Conservation (phyloP, 148 eudicot species). For the Salicornia ramosissima region DNA sequence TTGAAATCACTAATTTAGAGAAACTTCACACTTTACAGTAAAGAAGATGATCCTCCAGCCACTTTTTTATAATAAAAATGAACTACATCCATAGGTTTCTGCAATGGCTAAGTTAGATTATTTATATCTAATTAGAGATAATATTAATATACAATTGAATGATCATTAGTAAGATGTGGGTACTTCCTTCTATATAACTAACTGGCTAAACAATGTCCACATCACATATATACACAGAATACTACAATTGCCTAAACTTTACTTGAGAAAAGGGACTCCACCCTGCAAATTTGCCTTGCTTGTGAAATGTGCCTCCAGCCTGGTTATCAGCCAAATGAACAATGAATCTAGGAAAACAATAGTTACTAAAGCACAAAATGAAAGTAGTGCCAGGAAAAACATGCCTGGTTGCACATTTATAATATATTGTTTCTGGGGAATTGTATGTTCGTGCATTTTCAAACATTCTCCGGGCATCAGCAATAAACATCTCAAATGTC, state of each 20-base stretch:
- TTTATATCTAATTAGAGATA: background rate
- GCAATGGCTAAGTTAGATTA: background rate
- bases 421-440: constrained; percentile 88
- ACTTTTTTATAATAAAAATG: too few species aligned
- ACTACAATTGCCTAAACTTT: constrained; percentile 48
- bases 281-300: constrained; percentile 44
- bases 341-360: background rate
- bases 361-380: background rate
- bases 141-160: background rate
- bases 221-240: constrained; percentile 1
- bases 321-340: constrained; percentile 14
- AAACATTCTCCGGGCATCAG: constrained; percentile 87
- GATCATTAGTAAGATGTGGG: background rate
- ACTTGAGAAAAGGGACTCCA: constrained; percentile 56
- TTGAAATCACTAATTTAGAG: too few species aligned
- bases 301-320: constrained; percentile 25
- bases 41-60: too few species aligned
- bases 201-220: background rate
- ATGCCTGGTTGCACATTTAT: constrained; percentile 87
- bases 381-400: constrained; percentile 7
- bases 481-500: constrained; percentile 89
- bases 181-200: background rate
- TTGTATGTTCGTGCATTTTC: constrained; percentile 88
- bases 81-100: too few species aligned
- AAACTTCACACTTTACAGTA: too few species aligned